Evolutionary conservation across 2,329 filamentous ascomycete genomes (phyloP).

Genomic region (Botrytis sinoallii): DNA sequence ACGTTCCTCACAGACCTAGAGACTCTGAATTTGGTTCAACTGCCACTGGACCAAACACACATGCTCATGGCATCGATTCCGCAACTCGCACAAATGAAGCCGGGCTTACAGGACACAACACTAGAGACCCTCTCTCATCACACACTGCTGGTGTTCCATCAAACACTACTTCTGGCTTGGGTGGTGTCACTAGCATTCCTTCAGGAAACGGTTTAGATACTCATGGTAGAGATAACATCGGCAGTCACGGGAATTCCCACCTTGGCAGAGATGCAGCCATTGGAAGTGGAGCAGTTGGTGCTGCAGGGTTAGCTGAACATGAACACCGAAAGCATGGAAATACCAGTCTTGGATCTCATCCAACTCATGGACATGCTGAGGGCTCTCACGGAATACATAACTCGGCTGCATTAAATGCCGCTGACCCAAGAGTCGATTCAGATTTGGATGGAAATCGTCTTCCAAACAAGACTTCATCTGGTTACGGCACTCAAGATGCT

Average conservation of each 20-base stretch:
- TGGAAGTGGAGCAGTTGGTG: slow-evolving; percentile 13
- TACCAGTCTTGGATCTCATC: neutral
- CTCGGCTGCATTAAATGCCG: slow-evolving; percentile 26
- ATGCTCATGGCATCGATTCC: slow-evolving; percentile 12
- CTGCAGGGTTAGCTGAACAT: slow-evolving; percentile 9
- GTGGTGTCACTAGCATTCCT: neutral
- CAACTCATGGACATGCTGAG: slow-evolving; percentile 3
- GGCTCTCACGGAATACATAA: slow-evolving; percentile 25
- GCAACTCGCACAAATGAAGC: neutral
- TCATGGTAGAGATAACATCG: slow-evolving; percentile 8
- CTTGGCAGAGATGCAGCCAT: slow-evolving; percentile 10
- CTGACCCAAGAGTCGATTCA: slow-evolving; percentile 36
- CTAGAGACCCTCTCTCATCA: slow-evolving; percentile 3
- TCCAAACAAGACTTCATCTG: slow-evolving; percentile 19
- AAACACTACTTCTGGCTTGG: neutral
- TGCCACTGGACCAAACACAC: neutral
- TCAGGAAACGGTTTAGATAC: neutral
- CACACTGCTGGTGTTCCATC: neutral
- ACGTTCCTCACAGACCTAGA: neutral
- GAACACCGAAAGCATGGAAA: slow-evolving; percentile 13
- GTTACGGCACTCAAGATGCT: slow-evolving; percentile 1
- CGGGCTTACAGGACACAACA: neutral
- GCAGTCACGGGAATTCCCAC: neutral
- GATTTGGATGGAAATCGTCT: slow-evolving; percentile 11
- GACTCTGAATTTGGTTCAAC: slow-evolving; percentile 9